phyloP scores from a whole-genome alignment of 73 alveolate genomes.

The Uronychia setigera region DNA sequence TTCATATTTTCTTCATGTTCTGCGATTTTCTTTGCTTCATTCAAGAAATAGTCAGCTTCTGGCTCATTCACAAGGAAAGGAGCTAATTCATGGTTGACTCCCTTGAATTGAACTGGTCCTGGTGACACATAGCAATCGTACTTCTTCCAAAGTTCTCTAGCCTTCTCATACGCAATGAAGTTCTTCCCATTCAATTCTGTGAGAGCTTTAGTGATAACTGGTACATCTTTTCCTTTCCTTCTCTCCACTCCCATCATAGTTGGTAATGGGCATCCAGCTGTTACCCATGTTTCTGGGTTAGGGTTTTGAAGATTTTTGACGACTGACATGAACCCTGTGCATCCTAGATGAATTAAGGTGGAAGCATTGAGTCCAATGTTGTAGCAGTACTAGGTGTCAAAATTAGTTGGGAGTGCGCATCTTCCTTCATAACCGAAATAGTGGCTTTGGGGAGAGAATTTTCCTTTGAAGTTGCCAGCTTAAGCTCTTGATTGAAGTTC shows the following conservation, averaged over 20 bases:
- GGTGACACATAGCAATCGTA: constrained; percentile 75
- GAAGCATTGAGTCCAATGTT: constrained; percentile 92
- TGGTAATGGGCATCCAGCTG: constrained; percentile 89
- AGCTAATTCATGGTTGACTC: constrained; percentile 36
- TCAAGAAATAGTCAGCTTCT: constrained; percentile 20
- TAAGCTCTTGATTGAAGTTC: constrained; percentile 86
- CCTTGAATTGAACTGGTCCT: constrained; percentile 93
- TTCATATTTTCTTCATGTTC: constrained; percentile 2
- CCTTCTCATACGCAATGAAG: constrained; percentile 60
- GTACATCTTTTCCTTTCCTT: constrained; percentile 91
- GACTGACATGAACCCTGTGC: constrained; percentile 83
- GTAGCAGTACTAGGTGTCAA: constrained; percentile 98
- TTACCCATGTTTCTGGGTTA: constrained; percentile 72
- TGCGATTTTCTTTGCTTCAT: constrained; percentile 40
- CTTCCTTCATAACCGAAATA: constrained; percentile 99
- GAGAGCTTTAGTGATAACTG: constrained; percentile 87
- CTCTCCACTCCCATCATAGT: constrained; percentile 88
- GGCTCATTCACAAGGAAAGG: constrained; percentile 53
- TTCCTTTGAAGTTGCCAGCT: constrained; percentile 64
- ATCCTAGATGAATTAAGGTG: constrained; percentile 54
- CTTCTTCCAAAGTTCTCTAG: constrained; percentile 50
- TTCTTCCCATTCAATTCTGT: constrained; percentile 82
- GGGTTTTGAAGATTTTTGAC: constrained; percentile 44
- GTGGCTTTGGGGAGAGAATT: constrained; percentile 82
- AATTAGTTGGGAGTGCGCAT: constrained; percentile 96